Base-by-base conservation (phyloP, 768 basidiomycete genomes). In the Daedalea quercina region DNA sequence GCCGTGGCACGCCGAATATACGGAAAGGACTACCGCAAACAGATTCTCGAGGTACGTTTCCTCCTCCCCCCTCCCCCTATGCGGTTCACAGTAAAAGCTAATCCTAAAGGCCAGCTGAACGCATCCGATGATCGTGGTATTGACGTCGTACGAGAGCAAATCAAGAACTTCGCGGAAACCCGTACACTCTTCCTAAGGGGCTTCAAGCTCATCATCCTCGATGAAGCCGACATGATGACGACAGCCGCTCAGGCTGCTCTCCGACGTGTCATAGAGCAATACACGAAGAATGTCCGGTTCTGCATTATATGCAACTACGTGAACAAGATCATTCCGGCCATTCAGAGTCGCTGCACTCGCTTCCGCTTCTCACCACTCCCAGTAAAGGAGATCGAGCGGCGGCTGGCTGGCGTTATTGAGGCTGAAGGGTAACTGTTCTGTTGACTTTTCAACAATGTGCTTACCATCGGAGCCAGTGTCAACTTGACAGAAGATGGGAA, bases 181-280 rank as follows among this genome's bases (percentile, higher is more conserved):
- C 82, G 93, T 48, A 96, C 93, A 9, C 70, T 97, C 6, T 87
- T 84, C 65, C 82, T 92, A 12, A 94, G 94, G 63, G 92, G 92
- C 17, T 98, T 85, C 80, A 99, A 98, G 64, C 85, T 99, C 66
- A 95, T 99, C 69, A 85, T 99, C 56, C 82, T 99, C 31, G 96
- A 99, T 60, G 96, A 99, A 69, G 96, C 96, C n/a, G 96, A 99
- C 75, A 96, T 96, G 95, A 99, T 99, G 96, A 99, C 96, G 0
- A 87, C 93, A 57, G 87, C 90, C 52, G 96, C 96, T 1, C 96
- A 99, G 65, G 90, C 94, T 2, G 96, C 96, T 23, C 80, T 99
- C 26, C 88, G 96, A 25, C 87, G 96, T 62, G 88, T 98, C 33
- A 97, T 99, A 59, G 96, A 99, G 69, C 94, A 96, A 59, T 98